Evolutionary conservation across 2,329 filamentous ascomycete species (phyloP).

Genomic region (Cladosporium colombiae): DNA sequence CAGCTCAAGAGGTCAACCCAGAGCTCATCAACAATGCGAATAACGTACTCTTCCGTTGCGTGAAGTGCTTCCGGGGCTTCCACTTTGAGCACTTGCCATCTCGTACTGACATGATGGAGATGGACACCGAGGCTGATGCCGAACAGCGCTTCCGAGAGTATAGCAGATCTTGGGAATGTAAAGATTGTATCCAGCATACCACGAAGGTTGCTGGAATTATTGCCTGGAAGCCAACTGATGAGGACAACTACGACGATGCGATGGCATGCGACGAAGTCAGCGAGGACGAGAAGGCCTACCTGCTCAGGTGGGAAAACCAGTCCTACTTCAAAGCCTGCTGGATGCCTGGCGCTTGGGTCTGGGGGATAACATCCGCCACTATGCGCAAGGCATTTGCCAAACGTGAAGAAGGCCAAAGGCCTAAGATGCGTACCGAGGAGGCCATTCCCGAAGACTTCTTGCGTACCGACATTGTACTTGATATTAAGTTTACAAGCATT

Average conservation of each 20-base stretch:
- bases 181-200: slow-evolving; percentile 67
- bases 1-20: slow-evolving; percentile 64
- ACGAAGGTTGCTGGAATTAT: slow-evolving; percentile 76
- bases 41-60: slow-evolving; percentile 82
- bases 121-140: slow-evolving; percentile 52
- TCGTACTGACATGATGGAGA: slow-evolving; percentile 45
- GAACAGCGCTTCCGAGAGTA: slow-evolving; percentile 72
- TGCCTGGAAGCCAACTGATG: slow-evolving; percentile 77
- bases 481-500: slow-evolving; percentile 67
- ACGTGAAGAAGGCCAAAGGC: slow-evolving; percentile 61
- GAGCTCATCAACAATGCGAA: slow-evolving; percentile 71
- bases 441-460: slow-evolving; percentile 87
- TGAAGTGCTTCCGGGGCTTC: slow-evolving; percentile 72
- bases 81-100: slow-evolving; percentile 81
- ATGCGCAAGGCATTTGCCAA: slow-evolving; percentile 79
- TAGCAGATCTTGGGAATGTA: slow-evolving; percentile 73
- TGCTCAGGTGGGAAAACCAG: slow-evolving; percentile 80
- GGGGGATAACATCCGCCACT: slow-evolving; percentile 61
- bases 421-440: slow-evolving; percentile 70
- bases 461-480: slow-evolving; percentile 83
- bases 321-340: slow-evolving; percentile 84
- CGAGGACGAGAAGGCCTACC: slow-evolving; percentile 85
- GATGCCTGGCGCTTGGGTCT: slow-evolving; percentile 89
- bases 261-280: slow-evolving; percentile 57
- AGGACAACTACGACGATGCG: slow-evolving; percentile 56